These are phyloP conservation scores for Fomitopsis betulina DNA, from an alignment of 1,284 basidiomycete genomes.

Conservation along the genomic window DNA sequence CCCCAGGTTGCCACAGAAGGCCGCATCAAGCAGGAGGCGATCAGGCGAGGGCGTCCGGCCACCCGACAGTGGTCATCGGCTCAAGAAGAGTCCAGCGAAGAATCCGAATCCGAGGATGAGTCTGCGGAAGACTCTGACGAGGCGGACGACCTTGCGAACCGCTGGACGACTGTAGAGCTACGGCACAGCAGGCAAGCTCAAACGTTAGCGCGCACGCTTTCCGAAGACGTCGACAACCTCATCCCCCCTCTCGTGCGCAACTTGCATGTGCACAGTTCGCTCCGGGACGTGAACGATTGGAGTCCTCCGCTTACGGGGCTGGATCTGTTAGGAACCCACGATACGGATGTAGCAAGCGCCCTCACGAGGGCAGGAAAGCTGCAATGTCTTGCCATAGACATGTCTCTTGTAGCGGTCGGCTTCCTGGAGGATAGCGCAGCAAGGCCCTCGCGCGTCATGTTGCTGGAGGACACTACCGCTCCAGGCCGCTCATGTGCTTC, in stretches of 20 bases:
- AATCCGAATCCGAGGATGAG: no score
- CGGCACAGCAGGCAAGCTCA: neutral
- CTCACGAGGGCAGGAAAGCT: neutral
- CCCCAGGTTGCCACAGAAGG: neutral
- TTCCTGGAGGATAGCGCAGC: neutral
- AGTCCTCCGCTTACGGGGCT: neutral
- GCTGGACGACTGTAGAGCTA: neutral
- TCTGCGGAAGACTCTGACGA: no score
- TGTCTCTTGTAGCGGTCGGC: neutral
- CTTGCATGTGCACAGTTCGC: neutral
- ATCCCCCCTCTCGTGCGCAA: neutral
- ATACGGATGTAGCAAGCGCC: neutral
- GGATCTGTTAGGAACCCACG: neutral
- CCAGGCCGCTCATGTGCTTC: neutral
- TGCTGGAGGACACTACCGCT: neutral
- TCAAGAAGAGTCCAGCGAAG: neutral
- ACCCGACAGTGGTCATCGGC: neutral
- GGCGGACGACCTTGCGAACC: neutral
- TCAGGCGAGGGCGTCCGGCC: neutral
- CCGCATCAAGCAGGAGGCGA: neutral
- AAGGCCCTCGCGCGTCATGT: neutral
- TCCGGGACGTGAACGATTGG: neutral
- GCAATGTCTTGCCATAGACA: neutral
- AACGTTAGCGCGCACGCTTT: neutral
- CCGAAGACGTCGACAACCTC: neutral